Base-by-base conservation (phyloP, 257 asterid species). In the Primulina eburnea region DNA sequence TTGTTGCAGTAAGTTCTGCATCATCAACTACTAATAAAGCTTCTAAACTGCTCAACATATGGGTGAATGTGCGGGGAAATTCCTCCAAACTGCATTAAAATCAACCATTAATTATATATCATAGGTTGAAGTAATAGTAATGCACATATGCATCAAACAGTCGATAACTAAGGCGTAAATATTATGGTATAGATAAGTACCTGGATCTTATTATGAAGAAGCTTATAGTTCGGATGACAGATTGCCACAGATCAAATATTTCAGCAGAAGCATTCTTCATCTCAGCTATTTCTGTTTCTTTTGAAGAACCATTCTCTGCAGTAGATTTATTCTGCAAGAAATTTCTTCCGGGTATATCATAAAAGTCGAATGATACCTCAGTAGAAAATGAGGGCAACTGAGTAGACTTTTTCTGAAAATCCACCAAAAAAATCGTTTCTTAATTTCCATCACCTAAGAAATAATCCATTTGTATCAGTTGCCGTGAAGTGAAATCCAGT, bases 171-270 rank as follows among this genome's bases (percentile, higher is more conserved):
- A 40, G 50, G 17, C 1, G 50, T 12, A 2, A 40, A 40, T 11
- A 74, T 43, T 29, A 24, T 24, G 68, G 33, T 38, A 62, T 55
- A 47, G 18, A 50, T 35, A 60, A 7, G 71, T 88, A 92, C 98
- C 98, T 87, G 79, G 92, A 80, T 74, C 79, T 72, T 71, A 85
- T 72, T 26, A 92, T 72, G 76, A 92, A 84, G 79, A 84, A 88
- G 83, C 97, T 86, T 73, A 86, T 80, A 80, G 89, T 72, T 80
- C 96, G 79, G 72, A 92, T 95, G 74, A 87, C 82, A 75, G 86
- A 62, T 67, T 82, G 86, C 98, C 98, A 90, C 47, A 87, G 55
- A 63, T 79, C 88, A 28, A 79, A 34, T 71, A 73, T 77, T 59
- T 69, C 80, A 4, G 81, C 62, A 64, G 73, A 77, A 68, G 68